Percentiles rank a stretch among this genome's conserved stretches.
Evolutionary conservation across 306 rosid species (phyloP).

Genomic region (Abrus precatorius): DNA sequence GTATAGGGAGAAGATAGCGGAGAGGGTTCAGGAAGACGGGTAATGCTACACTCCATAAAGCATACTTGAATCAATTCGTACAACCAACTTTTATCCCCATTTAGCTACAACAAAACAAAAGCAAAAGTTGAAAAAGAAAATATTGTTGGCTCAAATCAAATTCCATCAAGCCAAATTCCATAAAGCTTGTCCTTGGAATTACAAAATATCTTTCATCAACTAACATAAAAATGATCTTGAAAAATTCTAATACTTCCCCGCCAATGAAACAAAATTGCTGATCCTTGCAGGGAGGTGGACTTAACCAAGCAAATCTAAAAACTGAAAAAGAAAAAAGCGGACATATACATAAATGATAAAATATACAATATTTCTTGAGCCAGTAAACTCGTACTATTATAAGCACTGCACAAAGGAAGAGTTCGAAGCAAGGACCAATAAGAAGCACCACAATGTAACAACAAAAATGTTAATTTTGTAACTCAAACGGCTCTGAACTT

Average conservation of each 20-base stretch:
- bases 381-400: not conserved
- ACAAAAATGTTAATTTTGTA: not conserved
- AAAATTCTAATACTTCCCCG: not conserved
- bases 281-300: not conserved
- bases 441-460: not conserved
- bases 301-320: not conserved
- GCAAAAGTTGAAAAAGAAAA: not conserved
- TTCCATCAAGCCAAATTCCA: not conserved
- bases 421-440: not conserved
- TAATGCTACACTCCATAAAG: not conserved
- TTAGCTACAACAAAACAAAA: not conserved
- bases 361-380: not conserved
- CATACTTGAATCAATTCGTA: not conserved
- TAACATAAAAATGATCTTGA: not conserved
- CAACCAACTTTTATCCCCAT: not conserved
- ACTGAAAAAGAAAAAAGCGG: not conserved
- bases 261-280: not conserved
- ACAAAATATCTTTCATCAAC: not conserved
- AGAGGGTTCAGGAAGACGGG: not conserved
- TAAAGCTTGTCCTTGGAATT: not conserved
- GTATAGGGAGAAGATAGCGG: not conserved
- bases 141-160: constrained; percentile 14
- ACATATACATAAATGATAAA: not conserved
- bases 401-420: not conserved
- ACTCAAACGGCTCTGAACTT: not conserved